A percentile compares a stretch with the other conserved stretches of the same genome.
These are phyloP conservation scores for Phalaenopsis hybrid DNA, from an alignment of 116 monocot genomes.

Conservation along the genomic window DNA sequence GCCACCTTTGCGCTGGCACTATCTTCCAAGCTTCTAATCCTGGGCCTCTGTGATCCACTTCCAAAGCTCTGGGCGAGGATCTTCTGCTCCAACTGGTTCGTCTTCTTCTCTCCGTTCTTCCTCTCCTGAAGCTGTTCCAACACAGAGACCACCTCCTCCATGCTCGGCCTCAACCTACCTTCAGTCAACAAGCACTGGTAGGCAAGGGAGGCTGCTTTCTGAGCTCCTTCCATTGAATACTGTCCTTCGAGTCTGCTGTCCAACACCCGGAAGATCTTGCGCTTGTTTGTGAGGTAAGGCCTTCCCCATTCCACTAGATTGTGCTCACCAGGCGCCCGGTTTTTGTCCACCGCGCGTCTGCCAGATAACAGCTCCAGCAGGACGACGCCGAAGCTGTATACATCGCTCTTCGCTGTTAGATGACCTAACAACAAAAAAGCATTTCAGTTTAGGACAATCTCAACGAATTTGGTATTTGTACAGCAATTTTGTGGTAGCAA, in stretches of 20 bases:
- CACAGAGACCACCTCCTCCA: conserved; percentile 47
- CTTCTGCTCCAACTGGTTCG: neutral
- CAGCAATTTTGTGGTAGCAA: too few species aligned
- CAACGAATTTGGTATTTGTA: too few species aligned
- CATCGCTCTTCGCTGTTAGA: conserved; percentile 62
- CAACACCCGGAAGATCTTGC: conserved; percentile 42
- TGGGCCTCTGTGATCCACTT: neutral
- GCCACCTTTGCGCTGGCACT: conserved; percentile 8
- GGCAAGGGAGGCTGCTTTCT: conserved; percentile 39
- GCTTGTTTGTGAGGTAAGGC: conserved; percentile 54
- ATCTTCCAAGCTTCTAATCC: conserved; percentile 17
- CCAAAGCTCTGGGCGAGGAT: neutral
- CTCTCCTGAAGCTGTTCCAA: conserved; percentile 41
- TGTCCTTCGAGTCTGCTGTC: conserved; percentile 54
- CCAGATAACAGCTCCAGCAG: conserved; percentile 73
- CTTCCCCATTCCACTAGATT: conserved; percentile 71
- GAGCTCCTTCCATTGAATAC: conserved; percentile 41
- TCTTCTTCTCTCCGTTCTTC: conserved; percentile 6
- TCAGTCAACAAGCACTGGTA: conserved; percentile 41
- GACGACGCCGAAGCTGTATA: conserved; percentile 77
- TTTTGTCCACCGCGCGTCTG: conserved; percentile 58
- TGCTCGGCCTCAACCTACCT: conserved; percentile 41
- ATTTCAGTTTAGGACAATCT: too few species aligned
- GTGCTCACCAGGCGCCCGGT: conserved; percentile 60
- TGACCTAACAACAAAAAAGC: conserved; percentile 29